phyloP scores from a whole-genome alignment of 352 stramenopile species.

The Phytophthora colocasiae region DNA sequence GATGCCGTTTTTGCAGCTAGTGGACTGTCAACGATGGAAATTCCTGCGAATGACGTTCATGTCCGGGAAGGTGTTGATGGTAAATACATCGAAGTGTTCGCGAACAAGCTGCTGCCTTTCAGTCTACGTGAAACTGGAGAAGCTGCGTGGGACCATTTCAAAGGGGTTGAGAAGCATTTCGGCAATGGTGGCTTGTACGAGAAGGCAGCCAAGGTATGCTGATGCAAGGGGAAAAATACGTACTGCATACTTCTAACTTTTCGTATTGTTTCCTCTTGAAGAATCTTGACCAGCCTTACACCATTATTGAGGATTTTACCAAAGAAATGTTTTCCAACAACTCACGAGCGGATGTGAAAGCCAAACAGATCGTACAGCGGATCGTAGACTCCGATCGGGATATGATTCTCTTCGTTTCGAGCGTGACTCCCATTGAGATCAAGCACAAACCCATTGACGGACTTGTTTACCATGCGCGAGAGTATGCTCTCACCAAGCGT shows the following conservation, averaged over 20 bases:
- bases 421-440: slow-evolving; percentile 23
- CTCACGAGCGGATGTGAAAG: slow-evolving; percentile 33
- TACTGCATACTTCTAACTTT: slow-evolving; percentile 1
- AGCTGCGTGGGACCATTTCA: slow-evolving; percentile 41
- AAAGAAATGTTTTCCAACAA: slow-evolving; percentile 39
- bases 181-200: slow-evolving; percentile 21
- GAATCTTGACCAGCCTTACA: slow-evolving; percentile 37
- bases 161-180: slow-evolving; percentile 35
- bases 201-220: slow-evolving; percentile 9
- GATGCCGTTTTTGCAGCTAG: slow-evolving; percentile 42
- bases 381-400: slow-evolving; percentile 25
- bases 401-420: slow-evolving; percentile 33
- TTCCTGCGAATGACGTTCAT: slow-evolving; percentile 27
- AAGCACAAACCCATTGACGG: slow-evolving; percentile 33
- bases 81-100: slow-evolving; percentile 37
- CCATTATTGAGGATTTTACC: slow-evolving; percentile 37
- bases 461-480: slow-evolving; percentile 22
- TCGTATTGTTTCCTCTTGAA: background rate
- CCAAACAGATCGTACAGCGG: slow-evolving; percentile 34
- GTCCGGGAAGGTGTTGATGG: slow-evolving; percentile 31
- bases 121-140: slow-evolving; percentile 26
- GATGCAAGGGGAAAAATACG: background rate
- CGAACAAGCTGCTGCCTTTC: slow-evolving; percentile 41
- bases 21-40: slow-evolving; percentile 21
- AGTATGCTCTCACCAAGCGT: slow-evolving; percentile 51